Conservation (phyloP, 306 rosid genomes). For the Sechiopsis laciniata region DNA sequence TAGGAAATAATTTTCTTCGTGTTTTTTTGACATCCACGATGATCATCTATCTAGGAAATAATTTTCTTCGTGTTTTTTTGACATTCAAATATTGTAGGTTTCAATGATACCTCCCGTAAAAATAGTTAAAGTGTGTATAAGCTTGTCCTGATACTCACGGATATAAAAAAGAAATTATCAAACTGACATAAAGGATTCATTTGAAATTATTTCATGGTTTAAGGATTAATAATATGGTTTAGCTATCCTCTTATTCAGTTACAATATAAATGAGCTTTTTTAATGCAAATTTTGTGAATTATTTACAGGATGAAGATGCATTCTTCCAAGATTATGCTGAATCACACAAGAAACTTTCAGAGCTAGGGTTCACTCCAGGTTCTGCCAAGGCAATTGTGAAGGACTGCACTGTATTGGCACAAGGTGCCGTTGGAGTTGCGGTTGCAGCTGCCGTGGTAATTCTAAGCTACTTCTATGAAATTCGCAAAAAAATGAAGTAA, state of each 20-base stretch:
- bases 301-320: constrained; percentile 62
- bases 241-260: background rate
- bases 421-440: constrained; percentile 65
- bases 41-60: too few species aligned
- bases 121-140: too few species aligned
- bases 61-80: too few species aligned
- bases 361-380: constrained; percentile 61
- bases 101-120: too few species aligned
- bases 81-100: too few species aligned
- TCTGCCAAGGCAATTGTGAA: constrained; percentile 35
- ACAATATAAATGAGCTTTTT: background rate
- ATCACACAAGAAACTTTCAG: constrained; percentile 85
- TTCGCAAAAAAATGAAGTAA: constrained; percentile 58
- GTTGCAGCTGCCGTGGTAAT: constrained; percentile 80
- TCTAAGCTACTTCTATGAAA: constrained; percentile 70
- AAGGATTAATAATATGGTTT: background rate
- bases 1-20: too few species aligned
- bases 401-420: constrained; percentile 54
- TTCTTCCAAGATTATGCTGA: constrained; percentile 72
- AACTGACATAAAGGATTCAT: background rate
- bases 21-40: too few species aligned
- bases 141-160: too few species aligned
- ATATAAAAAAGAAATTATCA: too few species aligned
- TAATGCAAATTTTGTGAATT: background rate
- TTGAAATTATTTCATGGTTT: constrained; percentile 16